Conservation (phyloP, 176 grass and related monocot genomes). For the Aegilops sharonensis region DNA sequence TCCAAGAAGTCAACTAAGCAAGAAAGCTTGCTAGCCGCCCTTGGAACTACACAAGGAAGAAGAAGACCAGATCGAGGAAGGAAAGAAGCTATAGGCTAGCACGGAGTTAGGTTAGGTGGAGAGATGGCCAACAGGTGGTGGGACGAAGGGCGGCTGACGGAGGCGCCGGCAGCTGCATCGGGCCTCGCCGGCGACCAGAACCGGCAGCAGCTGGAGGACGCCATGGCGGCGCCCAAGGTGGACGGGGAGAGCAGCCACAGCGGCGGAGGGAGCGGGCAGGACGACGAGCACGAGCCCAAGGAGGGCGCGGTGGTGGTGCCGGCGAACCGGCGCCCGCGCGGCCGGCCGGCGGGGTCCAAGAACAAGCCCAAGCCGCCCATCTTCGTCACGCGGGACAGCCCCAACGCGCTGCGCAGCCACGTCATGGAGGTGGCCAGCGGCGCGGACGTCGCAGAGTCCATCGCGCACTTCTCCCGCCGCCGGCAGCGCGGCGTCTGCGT, state of each 20-base stretch:
- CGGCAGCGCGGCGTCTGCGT: constrained; percentile 72
- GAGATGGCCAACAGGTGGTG: not conserved
- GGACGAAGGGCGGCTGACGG: not conserved
- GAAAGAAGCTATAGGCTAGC: not conserved
- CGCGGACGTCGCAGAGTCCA: constrained; percentile 50
- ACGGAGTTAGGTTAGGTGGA: not conserved
- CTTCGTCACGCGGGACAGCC: constrained; percentile 57
- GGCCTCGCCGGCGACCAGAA: too few relatives aligned
- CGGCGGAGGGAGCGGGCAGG: too few relatives aligned
- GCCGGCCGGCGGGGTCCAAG: constrained; percentile 47
- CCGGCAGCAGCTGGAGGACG: too few relatives aligned
- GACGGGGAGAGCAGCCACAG: too few relatives aligned
- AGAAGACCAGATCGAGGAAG: not conserved
- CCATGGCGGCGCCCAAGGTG: too few relatives aligned
- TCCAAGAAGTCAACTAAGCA: not conserved
- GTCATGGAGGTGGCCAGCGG: constrained; percentile 56
- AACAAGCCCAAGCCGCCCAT: constrained; percentile 72
- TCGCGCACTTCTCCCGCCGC: constrained; percentile 51
- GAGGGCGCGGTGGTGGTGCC: not conserved
- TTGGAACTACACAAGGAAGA: too few relatives aligned
- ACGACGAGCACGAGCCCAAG: not conserved
- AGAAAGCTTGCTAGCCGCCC: too few relatives aligned
- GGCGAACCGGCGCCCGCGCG: not conserved
- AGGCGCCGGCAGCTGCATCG: too few relatives aligned
- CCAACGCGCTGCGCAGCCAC: constrained; percentile 60